A percentile compares a stretch with the other conserved stretches of the same genome.
Conservation (phyloP, 257 asterid species). For the Thymus mandschuricus region DNA sequence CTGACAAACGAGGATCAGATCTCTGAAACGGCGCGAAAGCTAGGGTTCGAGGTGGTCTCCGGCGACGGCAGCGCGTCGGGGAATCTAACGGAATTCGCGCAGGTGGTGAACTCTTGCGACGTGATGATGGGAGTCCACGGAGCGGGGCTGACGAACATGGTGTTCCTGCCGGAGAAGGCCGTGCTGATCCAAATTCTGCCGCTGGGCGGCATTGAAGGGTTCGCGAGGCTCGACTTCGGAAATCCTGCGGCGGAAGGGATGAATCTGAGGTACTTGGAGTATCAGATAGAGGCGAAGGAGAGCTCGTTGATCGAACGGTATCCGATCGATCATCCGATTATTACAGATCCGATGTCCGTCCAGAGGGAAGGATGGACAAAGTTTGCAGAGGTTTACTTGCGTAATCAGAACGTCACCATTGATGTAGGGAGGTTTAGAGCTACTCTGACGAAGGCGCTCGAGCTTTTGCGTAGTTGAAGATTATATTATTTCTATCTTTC, state of each 20-base stretch:
- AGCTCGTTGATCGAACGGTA: slow-evolving; percentile 53
- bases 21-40: slow-evolving; percentile 36
- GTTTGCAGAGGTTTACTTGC: slow-evolving; percentile 53
- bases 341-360: slow-evolving; percentile 57
- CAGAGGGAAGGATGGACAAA: slow-evolving; percentile 59
- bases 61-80: slow-evolving; percentile 53
- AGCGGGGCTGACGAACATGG: slow-evolving; percentile 85
- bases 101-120: slow-evolving; percentile 68
- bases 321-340: slow-evolving; percentile 43
- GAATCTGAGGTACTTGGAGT: slow-evolving; percentile 63
- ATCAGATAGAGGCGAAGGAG: slow-evolving; percentile 53
- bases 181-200: slow-evolving; percentile 68
- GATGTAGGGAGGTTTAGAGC: slow-evolving; percentile 56
- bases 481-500: too few relatives aligned
- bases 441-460: slow-evolving; percentile 53
- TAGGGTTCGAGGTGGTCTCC: slow-evolving; percentile 63
- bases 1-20: slow-evolving; percentile 48
- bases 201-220: slow-evolving; percentile 57
- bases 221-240: slow-evolving; percentile 65
- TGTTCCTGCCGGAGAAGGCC: slow-evolving; percentile 67
- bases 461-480: slow-evolving; percentile 41
- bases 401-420: slow-evolving; percentile 69
- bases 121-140: slow-evolving; percentile 79
- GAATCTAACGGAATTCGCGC: slow-evolving; percentile 49
- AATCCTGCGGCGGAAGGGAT: slow-evolving; percentile 60